Evolutionary conservation across 2,329 filamentous ascomycete species (phyloP), one percentile per base, ranked within the genome.

Genomic region (Fusarium tupiense): DNA sequence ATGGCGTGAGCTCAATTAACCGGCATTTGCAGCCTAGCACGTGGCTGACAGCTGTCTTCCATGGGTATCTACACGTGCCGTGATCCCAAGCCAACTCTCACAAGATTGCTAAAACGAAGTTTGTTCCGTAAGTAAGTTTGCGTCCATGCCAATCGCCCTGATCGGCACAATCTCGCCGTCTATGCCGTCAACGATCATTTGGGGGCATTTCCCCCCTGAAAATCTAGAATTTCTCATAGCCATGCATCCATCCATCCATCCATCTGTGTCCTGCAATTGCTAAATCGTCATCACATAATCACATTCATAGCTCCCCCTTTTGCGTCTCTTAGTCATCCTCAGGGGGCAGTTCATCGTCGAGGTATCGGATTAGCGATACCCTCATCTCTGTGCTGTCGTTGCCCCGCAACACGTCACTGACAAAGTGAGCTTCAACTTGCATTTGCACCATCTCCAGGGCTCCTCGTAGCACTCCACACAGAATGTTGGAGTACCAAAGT

Each of bases 361-460:
- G 97, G 81, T 97, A 98, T 78, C 96, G 90, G 78, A 98, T 90
- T 78, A 99, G 85, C 35, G 94, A 94, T 80, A 99, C 92, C 79
- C 96, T 90, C 94, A 99, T 98, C 86, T 99, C 96, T 2, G 96
- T 99, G 24, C 94, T 96, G 81, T 99, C 96, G 80, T 98, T 96
- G 7, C 96, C 96, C 64, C 95, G 91, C 69, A 99, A 86, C 38
- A 98, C 89, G 82, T 99, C 96, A 82, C 94, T 98, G 79, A 97
- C 93, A 82, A 98, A 99, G 81, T 97, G 95, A 53, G 94, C 94
- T 82, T 99, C 96, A 8, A 98, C 95, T 83, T 98, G 96, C 94
- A 98, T 98, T 88, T 98, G 96, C 80, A 98, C 96, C 96, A 99
- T 99, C 83, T 99, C 96, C 67, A 99, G 84, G 3, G 96, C 92